Evolutionary conservation across 805 yeast genomes (phyloP).

Genomic region (Ogataea pini): DNA sequence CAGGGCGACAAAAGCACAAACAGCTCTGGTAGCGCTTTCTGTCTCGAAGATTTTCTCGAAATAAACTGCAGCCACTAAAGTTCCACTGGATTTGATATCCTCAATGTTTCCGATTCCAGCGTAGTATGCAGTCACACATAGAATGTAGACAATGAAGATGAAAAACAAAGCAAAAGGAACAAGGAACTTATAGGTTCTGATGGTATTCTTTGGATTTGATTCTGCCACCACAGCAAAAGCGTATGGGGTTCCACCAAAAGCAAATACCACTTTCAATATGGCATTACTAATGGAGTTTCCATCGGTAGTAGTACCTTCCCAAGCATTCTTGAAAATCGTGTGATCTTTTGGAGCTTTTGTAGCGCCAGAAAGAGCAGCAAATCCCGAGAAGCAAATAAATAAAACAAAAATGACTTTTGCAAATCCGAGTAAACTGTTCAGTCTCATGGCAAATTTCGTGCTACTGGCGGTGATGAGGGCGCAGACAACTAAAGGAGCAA

Average conservation of each 20-base stretch:
- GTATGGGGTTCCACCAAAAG: conserved; percentile 44
- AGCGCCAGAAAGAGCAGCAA: conserved; percentile 81
- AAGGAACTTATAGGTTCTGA: conserved; percentile 64
- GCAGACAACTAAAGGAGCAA: conserved; percentile 71
- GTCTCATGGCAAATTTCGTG: conserved; percentile 64
- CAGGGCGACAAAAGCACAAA: conserved; percentile 77
- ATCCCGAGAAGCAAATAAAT: conserved; percentile 73
- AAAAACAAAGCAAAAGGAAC: conserved; percentile 71
- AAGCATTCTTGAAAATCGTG: conserved; percentile 36
- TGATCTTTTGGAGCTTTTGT: conserved; percentile 35
- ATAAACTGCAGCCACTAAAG: conserved; percentile 74
- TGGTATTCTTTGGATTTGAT: conserved; percentile 41
- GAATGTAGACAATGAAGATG: conserved; percentile 66
- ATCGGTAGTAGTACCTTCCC: conserved; percentile 43
- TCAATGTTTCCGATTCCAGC: conserved; percentile 72
- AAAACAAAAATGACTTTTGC: conserved; percentile 72
- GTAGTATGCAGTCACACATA: conserved; percentile 76
- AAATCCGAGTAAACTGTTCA: conserved; percentile 67
- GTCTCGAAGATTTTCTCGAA: conserved; percentile 70
- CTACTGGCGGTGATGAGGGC: conserved; percentile 61
- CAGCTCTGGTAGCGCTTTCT: conserved; percentile 59
- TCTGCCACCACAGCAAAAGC: conserved; percentile 41
- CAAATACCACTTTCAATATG: conserved; percentile 44
- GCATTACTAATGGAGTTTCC: conserved; percentile 46
- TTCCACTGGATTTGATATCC: conserved; percentile 58